Evolutionary conservation across 2,329 filamentous ascomycete genomes (phyloP).

Genomic region (Rhynchosporium graminicola): DNA sequence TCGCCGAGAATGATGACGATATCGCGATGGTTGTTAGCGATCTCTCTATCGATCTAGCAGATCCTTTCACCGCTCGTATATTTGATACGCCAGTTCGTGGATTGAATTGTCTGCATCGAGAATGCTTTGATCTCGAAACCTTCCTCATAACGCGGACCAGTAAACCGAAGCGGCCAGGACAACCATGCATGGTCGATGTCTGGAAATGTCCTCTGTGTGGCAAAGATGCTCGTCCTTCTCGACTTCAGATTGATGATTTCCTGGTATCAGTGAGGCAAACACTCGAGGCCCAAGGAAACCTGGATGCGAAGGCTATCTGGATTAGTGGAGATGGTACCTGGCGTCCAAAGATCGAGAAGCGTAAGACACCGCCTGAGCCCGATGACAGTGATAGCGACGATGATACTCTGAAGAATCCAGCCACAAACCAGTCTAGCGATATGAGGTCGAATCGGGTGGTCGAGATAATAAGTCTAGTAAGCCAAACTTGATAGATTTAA

Average conservation of each 20-base stretch:
- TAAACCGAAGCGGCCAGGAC: slow-evolving; percentile 47
- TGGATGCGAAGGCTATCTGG: slow-evolving; percentile 60
- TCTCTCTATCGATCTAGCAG: slow-evolving; percentile 63
- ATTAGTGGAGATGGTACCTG: slow-evolving; percentile 67
- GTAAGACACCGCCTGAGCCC: slow-evolving; percentile 29
- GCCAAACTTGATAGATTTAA: not conserved
- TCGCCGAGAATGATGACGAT: slow-evolving; percentile 57
- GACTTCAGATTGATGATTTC: slow-evolving; percentile 73
- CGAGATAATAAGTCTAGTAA: slow-evolving; percentile 16
- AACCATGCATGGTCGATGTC: slow-evolving; percentile 63
- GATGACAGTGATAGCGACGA: slow-evolving; percentile 31
- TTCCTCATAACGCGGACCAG: slow-evolving; percentile 68
- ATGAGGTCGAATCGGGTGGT: slow-evolving; percentile 1
- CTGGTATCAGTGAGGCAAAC: slow-evolving; percentile 60
- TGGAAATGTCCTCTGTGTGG: slow-evolving; percentile 89
- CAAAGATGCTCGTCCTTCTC: slow-evolving; percentile 72
- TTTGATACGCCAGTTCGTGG: slow-evolving; percentile 74
- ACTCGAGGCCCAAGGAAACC: slow-evolving; percentile 51
- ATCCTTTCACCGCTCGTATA: slow-evolving; percentile 65
- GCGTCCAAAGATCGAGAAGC: slow-evolving; percentile 50
- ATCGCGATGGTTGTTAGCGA: slow-evolving; percentile 58
- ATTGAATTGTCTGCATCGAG: slow-evolving; percentile 68
- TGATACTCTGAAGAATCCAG: slow-evolving; percentile 13
- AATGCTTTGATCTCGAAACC: slow-evolving; percentile 87
- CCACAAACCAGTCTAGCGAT: not conserved